These are phyloP conservation scores for Trichosanthes cucumerina DNA, from an alignment of 306 rosid species.

Conservation along the genomic window DNA sequence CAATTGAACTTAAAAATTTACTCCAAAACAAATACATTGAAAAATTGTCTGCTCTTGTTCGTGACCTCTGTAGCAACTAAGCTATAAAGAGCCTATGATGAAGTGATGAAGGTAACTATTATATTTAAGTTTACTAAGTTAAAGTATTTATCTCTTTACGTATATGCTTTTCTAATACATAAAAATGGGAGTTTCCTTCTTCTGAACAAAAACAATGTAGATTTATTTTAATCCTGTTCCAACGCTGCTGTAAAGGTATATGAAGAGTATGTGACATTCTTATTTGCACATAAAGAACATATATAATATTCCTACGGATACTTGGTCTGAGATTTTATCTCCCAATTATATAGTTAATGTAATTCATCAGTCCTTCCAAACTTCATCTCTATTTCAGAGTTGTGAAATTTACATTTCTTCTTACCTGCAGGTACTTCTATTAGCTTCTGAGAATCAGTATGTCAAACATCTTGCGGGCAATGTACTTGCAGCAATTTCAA, in stretches of 20 bases:
- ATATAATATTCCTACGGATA: background rate
- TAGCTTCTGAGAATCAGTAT: slow-evolving; percentile 18
- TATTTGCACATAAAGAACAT: background rate
- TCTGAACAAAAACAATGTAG: background rate
- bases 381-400: background rate
- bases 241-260: background rate
- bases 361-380: background rate
- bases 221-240: background rate
- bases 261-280: background rate
- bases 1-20: background rate
- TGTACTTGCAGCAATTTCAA: slow-evolving; percentile 19
- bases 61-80: background rate
- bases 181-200: background rate
- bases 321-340: background rate
- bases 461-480: slow-evolving; percentile 30
- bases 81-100: background rate
- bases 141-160: background rate
- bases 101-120: background rate
- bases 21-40: background rate
- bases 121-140: background rate
- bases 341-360: background rate
- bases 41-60: background rate
- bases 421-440: slow-evolving; percentile 21
- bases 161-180: background rate
- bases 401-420: background rate